Base-by-base conservation (phyloP, 2,329 filamentous ascomycete species). In the Myrmaecium sp. region DNA sequence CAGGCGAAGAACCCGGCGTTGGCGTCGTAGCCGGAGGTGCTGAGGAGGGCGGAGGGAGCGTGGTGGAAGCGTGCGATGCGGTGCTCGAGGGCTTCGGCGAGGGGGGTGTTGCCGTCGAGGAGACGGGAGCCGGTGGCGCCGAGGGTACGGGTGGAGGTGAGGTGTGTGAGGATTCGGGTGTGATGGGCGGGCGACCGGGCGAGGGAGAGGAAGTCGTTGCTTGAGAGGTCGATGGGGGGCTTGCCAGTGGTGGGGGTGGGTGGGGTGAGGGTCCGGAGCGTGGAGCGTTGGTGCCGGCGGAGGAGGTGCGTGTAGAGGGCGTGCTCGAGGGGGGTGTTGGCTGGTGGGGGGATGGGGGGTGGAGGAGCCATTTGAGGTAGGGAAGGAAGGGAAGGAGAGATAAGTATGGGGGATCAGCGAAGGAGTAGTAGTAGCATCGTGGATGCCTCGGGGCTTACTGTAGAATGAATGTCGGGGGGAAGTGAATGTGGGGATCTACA, bases 141-240 rank as follows among this genome's bases (percentile, higher is more conserved):
- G 13, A 72, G 56, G 0, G 54, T 52, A n/a, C 55, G 43, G 14
- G 49, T 23, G 27, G 31, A 32, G 14, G 31, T 17, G 3, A 68
- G 44, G 32, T 66, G 61, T 5, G 51, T 29, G 6, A 70, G 44
- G 34, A 60, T 72, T 2, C 51, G 47, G 4, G 47, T 27, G 4
- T 60, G 60, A n/a, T 69, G 55, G 4, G 43, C 41, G 0, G 51
- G 40, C 5, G 57, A 64, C 1, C 50, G 58, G 2, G 55, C 61
- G 4, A 76, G 51, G 0, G 69, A 73, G 7, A 76, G 58, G 33
- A 74, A 72, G 43, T 76, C 71, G 43, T 73, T 74, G 24, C 69
- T 73, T 2, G 66, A 71, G 39, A 76, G 74, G 46, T 77, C 72
- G 14, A 47, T 42, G n/a, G n/a, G n/a, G n/a, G n/a, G n/a, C n/a